phyloP scores from a whole-genome alignment of 1,284 basidiomycete species.

The Melanopsichium pennsylvanicum region DNA sequence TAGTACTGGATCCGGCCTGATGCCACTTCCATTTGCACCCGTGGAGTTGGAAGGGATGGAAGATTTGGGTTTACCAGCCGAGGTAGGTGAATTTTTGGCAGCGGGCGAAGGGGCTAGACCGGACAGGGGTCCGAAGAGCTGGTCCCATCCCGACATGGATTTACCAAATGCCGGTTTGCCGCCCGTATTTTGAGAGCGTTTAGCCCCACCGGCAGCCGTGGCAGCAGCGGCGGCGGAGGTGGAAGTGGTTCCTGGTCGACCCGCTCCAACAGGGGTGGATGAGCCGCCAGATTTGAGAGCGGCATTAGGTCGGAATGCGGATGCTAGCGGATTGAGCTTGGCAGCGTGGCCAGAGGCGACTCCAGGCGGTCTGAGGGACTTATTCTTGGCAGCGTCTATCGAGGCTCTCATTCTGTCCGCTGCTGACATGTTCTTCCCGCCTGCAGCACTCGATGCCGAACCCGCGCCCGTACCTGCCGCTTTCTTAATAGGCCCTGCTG shows the following conservation, averaged over 20 bases:
- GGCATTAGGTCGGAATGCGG: constrained; percentile 24
- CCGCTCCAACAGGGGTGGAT: constrained; percentile 12
- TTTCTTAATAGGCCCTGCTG: constrained; percentile 9
- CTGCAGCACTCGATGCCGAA: background rate
- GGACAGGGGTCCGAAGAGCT: constrained; percentile 36
- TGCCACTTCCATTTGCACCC: constrained; percentile 24
- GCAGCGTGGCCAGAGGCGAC: background rate
- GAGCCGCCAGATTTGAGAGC: constrained; percentile 6
- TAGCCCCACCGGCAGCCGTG: constrained; percentile 1
- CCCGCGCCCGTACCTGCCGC: background rate
- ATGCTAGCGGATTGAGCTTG: constrained; percentile 38
- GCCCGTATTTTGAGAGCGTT: constrained; percentile 1
- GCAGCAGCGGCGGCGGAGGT: background rate
- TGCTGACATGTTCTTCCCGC: constrained; percentile 24
- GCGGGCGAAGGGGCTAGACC: constrained; percentile 15
- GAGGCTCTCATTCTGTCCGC: constrained; percentile 38
- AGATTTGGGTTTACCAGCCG: constrained; percentile 2
- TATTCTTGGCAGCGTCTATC: constrained; percentile 37
- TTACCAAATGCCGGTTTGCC: constrained; percentile 43
- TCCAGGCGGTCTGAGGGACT: constrained; percentile 17
- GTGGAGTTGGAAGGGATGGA: too few species aligned
- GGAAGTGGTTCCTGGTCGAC: constrained; percentile 1
- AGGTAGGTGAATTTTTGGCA: constrained; percentile 7
- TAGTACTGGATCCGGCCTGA: constrained; percentile 27
- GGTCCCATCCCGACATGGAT: constrained; percentile 44